Base-by-base conservation (phyloP, 2,329 filamentous ascomycete species). In the Curvularia hawaiiensis region DNA sequence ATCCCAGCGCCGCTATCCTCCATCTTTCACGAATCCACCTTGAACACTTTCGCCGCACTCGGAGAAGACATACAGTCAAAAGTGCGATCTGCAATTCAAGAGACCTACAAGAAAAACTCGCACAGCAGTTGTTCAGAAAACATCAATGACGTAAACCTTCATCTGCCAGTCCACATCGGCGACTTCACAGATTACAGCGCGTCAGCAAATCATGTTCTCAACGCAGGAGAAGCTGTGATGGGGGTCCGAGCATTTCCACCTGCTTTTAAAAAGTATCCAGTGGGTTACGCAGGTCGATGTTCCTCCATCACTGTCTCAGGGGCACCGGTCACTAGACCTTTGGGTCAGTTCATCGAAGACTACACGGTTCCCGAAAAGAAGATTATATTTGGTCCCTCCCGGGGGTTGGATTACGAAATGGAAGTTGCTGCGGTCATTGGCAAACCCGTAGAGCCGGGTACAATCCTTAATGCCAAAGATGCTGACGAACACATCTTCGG, bases 111-210 rank as follows among this genome's bases (percentile, higher is more conserved):
- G 38, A 67, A 20, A 54, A 78, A 14, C 7, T 35, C 52, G 3
- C 59, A 66, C 31, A 44, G 39, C 0, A 20, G 24, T 0, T 43
- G 8, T 10, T 59, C 67, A 4, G 70, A 77, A 28, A 50, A 70
- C 28, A 63, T 85, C 16, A 60, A 72, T 39, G 68, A 77, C 31
- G 79, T 82, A 18, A 72, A 72, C 4, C 71, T 85, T 62, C 82
- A 87, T 64, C 66, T 88, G 0, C 87, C 86, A 0, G 72, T 89
- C 38, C 69, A 76, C 3, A 80, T 86, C 18, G 78, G 79, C 4
- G 85, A 84, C 35, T 88, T 86, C 65, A 83, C 79, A 44, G 86
- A 87, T 68, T 86, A 85, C 70, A 84, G 80, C 2, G 84, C 81
- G 54, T 83, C 80, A 0, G 74, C 79, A 9, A 79, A 84, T 44